Conservation (phyloP, 148 eudicot species). For the Cornus kousa region DNA sequence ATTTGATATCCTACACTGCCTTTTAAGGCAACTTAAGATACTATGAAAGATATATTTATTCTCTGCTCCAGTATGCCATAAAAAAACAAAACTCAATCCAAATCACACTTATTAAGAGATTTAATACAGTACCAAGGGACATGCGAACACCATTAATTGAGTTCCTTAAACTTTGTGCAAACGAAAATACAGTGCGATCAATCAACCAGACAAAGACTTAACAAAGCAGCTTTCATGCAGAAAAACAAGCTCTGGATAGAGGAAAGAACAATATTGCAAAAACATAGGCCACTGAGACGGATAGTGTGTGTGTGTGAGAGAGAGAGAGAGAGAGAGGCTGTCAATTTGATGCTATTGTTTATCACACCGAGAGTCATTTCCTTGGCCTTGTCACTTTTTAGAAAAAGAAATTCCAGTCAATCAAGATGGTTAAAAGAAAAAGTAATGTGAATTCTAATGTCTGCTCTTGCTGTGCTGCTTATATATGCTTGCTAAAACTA, state of each 20-base stretch:
- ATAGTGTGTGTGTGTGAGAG: neutral
- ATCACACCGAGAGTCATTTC: no score
- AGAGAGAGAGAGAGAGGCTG: neutral
- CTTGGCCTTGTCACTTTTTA: neutral
- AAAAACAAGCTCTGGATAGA: neutral
- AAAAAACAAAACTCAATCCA: neutral
- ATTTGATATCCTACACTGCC: neutral
- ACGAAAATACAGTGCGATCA: neutral
- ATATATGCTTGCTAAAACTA: no score
- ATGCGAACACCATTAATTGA: neutral
- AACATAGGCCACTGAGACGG: neutral
- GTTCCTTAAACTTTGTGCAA: neutral
- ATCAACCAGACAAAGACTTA: neutral
- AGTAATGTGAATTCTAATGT: neutral
- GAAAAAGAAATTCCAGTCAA: neutral
- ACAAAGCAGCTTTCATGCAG: neutral
- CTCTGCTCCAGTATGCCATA: neutral
- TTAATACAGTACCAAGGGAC: neutral
- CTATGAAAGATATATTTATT: neutral
- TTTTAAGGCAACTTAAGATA: neutral
- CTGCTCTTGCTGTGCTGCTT: neutral
- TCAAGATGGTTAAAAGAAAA: neutral
- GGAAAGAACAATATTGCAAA: neutral
- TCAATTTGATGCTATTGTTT: neutral
- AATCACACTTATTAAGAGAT: neutral